These are phyloP conservation scores for Aspergillus pseudoglaucus DNA, from an alignment of 2,329 filamentous ascomycete species.

Conservation along the genomic window DNA sequence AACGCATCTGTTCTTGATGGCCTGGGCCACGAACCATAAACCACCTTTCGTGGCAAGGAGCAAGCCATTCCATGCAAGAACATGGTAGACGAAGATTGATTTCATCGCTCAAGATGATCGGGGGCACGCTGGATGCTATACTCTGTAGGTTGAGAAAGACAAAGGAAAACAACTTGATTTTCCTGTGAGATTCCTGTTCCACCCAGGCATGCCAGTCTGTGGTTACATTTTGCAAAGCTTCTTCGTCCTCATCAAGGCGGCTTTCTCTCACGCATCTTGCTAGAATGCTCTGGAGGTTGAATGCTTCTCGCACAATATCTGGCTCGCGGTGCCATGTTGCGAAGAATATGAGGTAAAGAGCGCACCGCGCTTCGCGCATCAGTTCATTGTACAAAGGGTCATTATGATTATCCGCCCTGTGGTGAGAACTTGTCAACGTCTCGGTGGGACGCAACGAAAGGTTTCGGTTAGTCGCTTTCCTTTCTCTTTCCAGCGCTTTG, in stretches of 20 bases:
- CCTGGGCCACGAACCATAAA: slow-evolving; percentile 5
- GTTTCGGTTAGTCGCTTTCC: neutral
- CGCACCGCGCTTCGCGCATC: slow-evolving; percentile 7
- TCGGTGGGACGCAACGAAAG: neutral
- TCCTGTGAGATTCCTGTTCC: slow-evolving; percentile 13
- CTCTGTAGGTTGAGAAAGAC: slow-evolving; percentile 20
- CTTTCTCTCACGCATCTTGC: slow-evolving; percentile 14
- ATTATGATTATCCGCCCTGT: neutral
- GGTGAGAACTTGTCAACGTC: neutral
- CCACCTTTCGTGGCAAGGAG: slow-evolving; percentile 16
- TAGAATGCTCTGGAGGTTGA: slow-evolving; percentile 17
- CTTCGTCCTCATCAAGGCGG: slow-evolving; percentile 8
- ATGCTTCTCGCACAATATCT: slow-evolving; percentile 15
- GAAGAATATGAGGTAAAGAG: slow-evolving; percentile 16
- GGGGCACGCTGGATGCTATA: slow-evolving; percentile 19
- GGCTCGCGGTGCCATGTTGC: slow-evolving; percentile 20
- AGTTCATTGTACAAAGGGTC: neutral
- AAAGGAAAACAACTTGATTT: slow-evolving; percentile 21
- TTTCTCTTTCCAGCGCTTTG: slow-evolving; percentile 31
- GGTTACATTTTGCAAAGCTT: neutral
- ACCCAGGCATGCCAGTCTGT: slow-evolving; percentile 20
- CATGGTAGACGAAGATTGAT: slow-evolving; percentile 21
- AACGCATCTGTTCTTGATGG: slow-evolving; percentile 12
- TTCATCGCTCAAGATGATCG: slow-evolving; percentile 19
- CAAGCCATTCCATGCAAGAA: slow-evolving; percentile 18